A percentile compares a stretch with the other conserved stretches of the same genome.
phyloP scores from a whole-genome alignment of 2,329 filamentous ascomycete species.

The Talaromyces sp. region DNA sequence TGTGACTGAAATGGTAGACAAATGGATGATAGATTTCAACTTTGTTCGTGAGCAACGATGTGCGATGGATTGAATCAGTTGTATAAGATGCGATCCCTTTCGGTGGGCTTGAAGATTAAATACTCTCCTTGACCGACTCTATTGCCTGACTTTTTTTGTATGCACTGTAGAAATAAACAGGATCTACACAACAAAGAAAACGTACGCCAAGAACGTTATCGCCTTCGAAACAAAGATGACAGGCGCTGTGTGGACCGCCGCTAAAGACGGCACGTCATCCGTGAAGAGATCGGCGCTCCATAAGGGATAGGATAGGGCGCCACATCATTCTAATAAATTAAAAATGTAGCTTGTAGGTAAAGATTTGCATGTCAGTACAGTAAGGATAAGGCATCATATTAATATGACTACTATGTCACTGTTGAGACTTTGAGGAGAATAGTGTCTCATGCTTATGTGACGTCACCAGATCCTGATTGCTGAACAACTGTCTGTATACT shows the following conservation, averaged over 20 bases:
- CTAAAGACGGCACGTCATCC: conserved; percentile 21
- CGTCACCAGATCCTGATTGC: not conserved
- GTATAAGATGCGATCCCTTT: too few species aligned
- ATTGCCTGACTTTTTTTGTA: not conserved
- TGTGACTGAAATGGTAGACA: not conserved
- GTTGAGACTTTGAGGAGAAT: too few species aligned
- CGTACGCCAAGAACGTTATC: conserved; percentile 23
- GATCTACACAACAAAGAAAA: conserved; percentile 6
- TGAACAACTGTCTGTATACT: too few species aligned
- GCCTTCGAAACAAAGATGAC: conserved; percentile 7
- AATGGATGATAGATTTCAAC: too few species aligned
- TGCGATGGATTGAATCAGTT: too few species aligned
- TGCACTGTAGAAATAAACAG: not conserved
- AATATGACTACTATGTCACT: too few species aligned
- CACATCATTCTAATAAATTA: not conserved
- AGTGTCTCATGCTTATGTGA: not conserved
- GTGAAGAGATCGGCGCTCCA: conserved; percentile 16
- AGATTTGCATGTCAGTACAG: not conserved
- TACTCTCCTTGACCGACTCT: not conserved
- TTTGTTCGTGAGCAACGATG: too few species aligned
- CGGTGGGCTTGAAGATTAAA: not conserved
- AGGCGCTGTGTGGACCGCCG: conserved; percentile 14
- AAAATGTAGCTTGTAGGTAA: not conserved
- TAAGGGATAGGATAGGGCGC: not conserved
- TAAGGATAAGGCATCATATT: not conserved